Percentiles rank a stretch among this genome's conserved stretches.
phyloP scores from a whole-genome alignment of 495 filamentous ascomycete genomes.

The Xylaria intraflava region DNA sequence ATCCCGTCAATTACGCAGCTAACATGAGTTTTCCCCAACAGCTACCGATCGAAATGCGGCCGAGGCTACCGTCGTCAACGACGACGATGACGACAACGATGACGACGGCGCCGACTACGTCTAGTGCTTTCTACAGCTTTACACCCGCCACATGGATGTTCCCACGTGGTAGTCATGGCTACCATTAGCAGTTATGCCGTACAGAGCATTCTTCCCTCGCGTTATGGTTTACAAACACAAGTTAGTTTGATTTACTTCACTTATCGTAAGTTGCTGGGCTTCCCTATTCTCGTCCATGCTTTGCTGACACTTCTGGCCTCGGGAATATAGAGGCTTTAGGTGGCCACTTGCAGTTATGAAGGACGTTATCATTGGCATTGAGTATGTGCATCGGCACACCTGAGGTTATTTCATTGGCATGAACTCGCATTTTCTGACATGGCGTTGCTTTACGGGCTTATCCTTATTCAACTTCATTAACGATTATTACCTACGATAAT shows the following conservation, averaged over 20 bases:
- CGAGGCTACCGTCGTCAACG: not conserved
- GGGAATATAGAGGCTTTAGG: not conserved
- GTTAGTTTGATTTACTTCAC: not conserved
- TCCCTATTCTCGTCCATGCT: not conserved
- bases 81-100: slow-evolving; percentile 6
- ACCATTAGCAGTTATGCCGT: slow-evolving; percentile 18
- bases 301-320: not conserved
- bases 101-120: not conserved
- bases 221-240: not conserved
- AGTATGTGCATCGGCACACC: not conserved
- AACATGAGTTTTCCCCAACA: slow-evolving; percentile 24
- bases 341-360: not conserved
- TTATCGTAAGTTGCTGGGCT: slow-evolving; percentile 12
- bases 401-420: not conserved
- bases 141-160: slow-evolving; percentile 17
- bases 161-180: slow-evolving; percentile 20
- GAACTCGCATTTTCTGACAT: not conserved
- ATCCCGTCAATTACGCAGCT: slow-evolving; percentile 24
- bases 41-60: not conserved
- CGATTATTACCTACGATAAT: no score
- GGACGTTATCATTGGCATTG: not conserved
- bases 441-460: not conserved
- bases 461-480: no score
- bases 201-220: not conserved
- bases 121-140: slow-evolving; percentile 22